Base-by-base conservation (phyloP, 1,284 basidiomycete genomes). In the Boletus smithii region DNA sequence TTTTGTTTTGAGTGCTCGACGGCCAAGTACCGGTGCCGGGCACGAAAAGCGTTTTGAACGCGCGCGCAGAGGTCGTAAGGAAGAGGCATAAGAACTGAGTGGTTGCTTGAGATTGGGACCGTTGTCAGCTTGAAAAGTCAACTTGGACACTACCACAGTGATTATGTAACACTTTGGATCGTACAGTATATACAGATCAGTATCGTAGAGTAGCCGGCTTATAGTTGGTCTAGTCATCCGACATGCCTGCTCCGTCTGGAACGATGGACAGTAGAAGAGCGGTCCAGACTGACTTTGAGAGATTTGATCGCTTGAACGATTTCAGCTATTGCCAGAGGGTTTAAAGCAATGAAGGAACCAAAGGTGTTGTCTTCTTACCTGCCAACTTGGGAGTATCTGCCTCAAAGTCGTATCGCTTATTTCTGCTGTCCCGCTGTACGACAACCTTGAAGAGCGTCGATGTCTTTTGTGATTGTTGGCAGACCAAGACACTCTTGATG, bases 331-430 rank as follows among this genome's bases (percentile, higher is more conserved):
- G 26, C 11, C 33, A 26, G 26, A 5, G n/a, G 3, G 29, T 29
- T 47, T 26, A 43, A 14, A 30, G 9, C 18, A 20, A 10, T 1
- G 9, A 36, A 46, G 18, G 11, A 4, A 18, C 20, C 33, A 23
- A 42, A 34, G 41, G 6, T 16, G 1, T 7, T 23, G 24, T 40
- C 10, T 5, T 75, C 85, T 61, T 60, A 88, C 90, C 80, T 22
- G 94, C 93, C 49, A 85, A 68, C 61, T 83, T 83, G 0, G 86
- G 75, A 58, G 76, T 92, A 67, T 97, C 95, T 0, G 94, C 95
- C 69, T 99, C 97, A 64, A 98, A 97, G 61, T 99, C 95, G 65
- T 98, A 99, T 27, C 95, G 77, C 74, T 99, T 99, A 53, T 82
- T 86, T 27, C 82, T 79, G 9, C 80, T 77, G 39, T 87, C 84